Base-by-base conservation (phyloP, 2,329 filamentous ascomycete genomes). In the Neoscytalidium dimidiatum region DNA sequence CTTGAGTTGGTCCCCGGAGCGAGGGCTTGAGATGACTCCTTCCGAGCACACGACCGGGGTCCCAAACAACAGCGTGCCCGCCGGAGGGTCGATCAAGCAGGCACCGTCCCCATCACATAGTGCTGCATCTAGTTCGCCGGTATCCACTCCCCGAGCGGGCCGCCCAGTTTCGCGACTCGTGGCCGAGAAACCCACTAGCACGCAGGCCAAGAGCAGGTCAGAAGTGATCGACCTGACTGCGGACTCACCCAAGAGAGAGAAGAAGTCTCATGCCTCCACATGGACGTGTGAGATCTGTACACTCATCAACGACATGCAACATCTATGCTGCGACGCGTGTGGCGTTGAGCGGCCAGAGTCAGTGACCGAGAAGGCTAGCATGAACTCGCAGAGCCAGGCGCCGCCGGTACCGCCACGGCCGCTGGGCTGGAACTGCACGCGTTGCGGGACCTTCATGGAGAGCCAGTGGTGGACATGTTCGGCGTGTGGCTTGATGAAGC, bases 271-370 rank as follows among this genome's bases (percentile, higher is more conserved):
- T 3, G 71, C 79, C 62, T 53, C 61, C 14, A 78, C 82, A 46
- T 90, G 87, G 87, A 80, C 81, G 26, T 90, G 87, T 71, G 79
- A 83, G 11, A 80, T 84, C 66, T 90, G 87, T 75, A 90, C 87
- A 0, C 82, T 88, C 41, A 81, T 85, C 66, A 90, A 90, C 66
- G 84, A 85, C 1, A 70, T 84, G n/a, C 81, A 82, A 28, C 87
- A 83, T 68, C 81, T 88, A 11, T 81, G 82, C 49, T 90, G 87
- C 73, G 87, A 87, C 66, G 87, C 83, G 2, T 90, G 87, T 70
- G 81, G 80, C 6, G 76, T 83, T 2, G 86, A 89, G 70, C 80
- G 86, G 61, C 83, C 86, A 21, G 56, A 46, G 0, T 76, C 79
- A 17, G 74, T 78, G 53, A 72, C 74, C 3, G 73, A 56, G 29